Base-by-base conservation (phyloP, 2,329 filamentous ascomycete genomes). In the Penicillium sp. region DNA sequence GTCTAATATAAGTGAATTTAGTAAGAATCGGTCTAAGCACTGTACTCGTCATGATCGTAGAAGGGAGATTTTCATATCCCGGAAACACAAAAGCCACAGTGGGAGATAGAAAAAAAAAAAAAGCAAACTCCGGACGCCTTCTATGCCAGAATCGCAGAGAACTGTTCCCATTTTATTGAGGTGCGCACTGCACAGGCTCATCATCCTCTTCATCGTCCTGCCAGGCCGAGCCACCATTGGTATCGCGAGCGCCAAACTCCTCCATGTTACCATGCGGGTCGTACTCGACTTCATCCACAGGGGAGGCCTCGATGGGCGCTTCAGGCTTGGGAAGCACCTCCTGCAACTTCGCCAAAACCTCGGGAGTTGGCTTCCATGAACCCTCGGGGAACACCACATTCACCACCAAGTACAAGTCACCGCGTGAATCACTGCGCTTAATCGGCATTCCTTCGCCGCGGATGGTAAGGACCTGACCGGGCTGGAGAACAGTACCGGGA, bases 371-470 rank as follows among this genome's bases (percentile, higher is more conserved):
- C 37, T 93, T 80, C 91, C 92, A 98, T 26, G 87, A 90, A 67
- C 93, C 87, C 66, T 93, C 87, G 2, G 95, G 95, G 79, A 98
- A 98, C 54, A 91, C 84, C 61, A 99, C 84, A 67, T 95, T 88
- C 62, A 97, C 88, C 37, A 90, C 79, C 43, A 99, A 81, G 76
- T 93, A 99, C 19, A 99, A 79, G 69, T 98, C 92, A 44, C 95
- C 95, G 71, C 87, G 91, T 4, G 79, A 71, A 39, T 99, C 95
- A 61, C 88, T 90, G 56, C 88, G 87, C 82, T 97, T 97, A 66
- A 88, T 76, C 2, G 95, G 95, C 95, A 99, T 99, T 58, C 95
- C 95, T 78, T 99, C 95, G 26, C 91, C 92, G 2, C 82, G 76
- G 1, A 99, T 81, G 79, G 92, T 96, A 66, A 99, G 82, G 8